Base-by-base conservation (phyloP, 2,329 filamentous ascomycete genomes). In the Acephala macrosclerotiorum region DNA sequence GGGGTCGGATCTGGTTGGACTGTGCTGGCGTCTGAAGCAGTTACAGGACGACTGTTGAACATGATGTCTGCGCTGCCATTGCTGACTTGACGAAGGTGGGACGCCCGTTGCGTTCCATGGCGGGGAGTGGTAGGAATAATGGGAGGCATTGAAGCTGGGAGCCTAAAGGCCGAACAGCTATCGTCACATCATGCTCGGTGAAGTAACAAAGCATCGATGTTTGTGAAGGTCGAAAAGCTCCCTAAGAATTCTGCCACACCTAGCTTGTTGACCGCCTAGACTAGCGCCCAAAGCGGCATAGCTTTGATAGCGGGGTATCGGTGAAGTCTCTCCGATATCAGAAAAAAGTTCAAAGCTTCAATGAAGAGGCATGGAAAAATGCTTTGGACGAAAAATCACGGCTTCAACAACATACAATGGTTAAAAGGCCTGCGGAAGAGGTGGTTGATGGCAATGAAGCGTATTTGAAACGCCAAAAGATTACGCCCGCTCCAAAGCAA, bases 401-500 rank as follows among this genome's bases (percentile, higher is more conserved):
- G 16, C 26, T 29, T 51, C 25, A 29, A n/a, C 49, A 16, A 29
- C 11, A 53, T 8, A 47, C 60, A 61, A 77, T 77, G 75, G 66
- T 68, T 16, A 77, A 77, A 73, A 66, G 75, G 65, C 59, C 67
- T 38, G 70, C 70, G 18, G 73, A 74, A 25, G 70, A 71, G 20
- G 66, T 63, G 38, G 67, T 70, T n/a, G 72, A 75, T 64, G 73
- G 75, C 36, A 70, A 73, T 33, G 68, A 75, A 29, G 74, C 75
- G 26, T 77, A 76, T 65, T 66, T 73, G 22, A 78, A 78, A 65
- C 75, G 76, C 22, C 76, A 77, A 63, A 78, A 74, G 56, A 72
- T 77, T 36, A 70, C 70, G 25, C 70, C 87, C 69, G 84, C 88
- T 65, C 77, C 83, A 1, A 85, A 87, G 16, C 84, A 53, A 58